These are phyloP conservation scores for Fusarium aywerte DNA, from an alignment of 2,329 filamentous ascomycete species.

Conservation along the genomic window DNA sequence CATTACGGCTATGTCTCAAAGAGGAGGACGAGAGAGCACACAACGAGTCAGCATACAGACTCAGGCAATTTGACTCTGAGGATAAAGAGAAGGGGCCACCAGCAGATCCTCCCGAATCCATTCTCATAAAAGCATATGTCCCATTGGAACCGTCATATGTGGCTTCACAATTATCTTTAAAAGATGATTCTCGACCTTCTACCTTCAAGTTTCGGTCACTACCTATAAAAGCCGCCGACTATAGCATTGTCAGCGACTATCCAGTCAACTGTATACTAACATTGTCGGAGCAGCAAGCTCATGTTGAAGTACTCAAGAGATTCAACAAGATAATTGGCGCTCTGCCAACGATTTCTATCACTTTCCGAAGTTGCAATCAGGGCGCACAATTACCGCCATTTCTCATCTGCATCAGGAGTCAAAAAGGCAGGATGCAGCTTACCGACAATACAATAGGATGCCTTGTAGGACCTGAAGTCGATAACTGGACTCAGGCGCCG, in stretches of 20 bases:
- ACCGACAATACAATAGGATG: background rate
- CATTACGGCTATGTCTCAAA: slow-evolving; percentile 1
- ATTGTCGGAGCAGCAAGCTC: background rate
- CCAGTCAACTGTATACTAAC: background rate
- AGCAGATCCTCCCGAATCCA: slow-evolving; percentile 14
- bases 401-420: background rate
- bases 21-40: background rate
- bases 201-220: background rate
- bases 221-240: background rate
- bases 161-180: background rate
- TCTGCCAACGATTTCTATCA: background rate
- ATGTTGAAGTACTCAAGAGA: background rate
- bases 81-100: slow-evolving; percentile 5
- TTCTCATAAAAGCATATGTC: slow-evolving; percentile 12
- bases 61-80: slow-evolving; percentile 13
- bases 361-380: background rate
- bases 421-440: background rate
- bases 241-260: background rate
- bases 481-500: background rate
- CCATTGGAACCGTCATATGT: background rate
- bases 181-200: background rate
- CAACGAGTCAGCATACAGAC: background rate
- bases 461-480: background rate
- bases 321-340: background rate
- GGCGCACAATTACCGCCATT: background rate